A percentile compares a stretch with the other conserved stretches of the same genome.
These are phyloP conservation scores for Ricinus communis DNA, from an alignment of 345 rosid genomes.

Conservation along the genomic window DNA sequence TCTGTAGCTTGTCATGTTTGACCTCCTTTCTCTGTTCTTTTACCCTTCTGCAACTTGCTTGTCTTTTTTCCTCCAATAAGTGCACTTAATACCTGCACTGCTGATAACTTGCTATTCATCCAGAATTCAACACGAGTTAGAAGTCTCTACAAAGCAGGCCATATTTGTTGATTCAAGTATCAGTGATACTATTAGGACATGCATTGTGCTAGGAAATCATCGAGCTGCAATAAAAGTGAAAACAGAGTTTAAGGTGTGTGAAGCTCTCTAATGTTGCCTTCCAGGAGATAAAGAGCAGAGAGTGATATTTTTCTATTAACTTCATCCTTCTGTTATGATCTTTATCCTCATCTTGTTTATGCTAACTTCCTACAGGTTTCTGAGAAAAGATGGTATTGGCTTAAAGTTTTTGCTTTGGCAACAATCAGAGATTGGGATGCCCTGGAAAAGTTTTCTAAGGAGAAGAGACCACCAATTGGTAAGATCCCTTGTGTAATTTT, in stretches of 20 bases:
- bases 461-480: conserved; percentile 94
- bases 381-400: conserved; percentile 98
- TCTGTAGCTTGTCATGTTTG: not conserved
- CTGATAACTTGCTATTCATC: conserved; percentile 3
- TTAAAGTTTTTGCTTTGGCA: conserved; percentile 89
- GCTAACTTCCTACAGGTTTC: conserved; percentile 51
- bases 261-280: not conserved
- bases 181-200: conserved; percentile 95
- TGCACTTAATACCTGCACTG: not conserved
- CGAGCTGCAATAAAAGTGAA: conserved; percentile 69
- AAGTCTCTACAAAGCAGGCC: conserved; percentile 85
- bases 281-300: not conserved
- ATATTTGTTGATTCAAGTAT: conserved; percentile 98
- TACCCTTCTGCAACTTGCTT: not conserved
- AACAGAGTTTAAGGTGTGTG: conserved; percentile 69
- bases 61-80: not conserved
- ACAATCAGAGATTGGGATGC: conserved; percentile 92
- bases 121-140: conserved; percentile 95
- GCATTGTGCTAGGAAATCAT: conserved; percentile 82
- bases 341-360: not conserved
- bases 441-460: conserved; percentile 89
- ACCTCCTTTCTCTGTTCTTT: not conserved
- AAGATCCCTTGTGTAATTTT: conserved; percentile 7
- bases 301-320: not conserved
- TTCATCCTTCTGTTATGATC: not conserved